Base-by-base conservation (phyloP, 306 rosid species). In the Senna tora region DNA sequence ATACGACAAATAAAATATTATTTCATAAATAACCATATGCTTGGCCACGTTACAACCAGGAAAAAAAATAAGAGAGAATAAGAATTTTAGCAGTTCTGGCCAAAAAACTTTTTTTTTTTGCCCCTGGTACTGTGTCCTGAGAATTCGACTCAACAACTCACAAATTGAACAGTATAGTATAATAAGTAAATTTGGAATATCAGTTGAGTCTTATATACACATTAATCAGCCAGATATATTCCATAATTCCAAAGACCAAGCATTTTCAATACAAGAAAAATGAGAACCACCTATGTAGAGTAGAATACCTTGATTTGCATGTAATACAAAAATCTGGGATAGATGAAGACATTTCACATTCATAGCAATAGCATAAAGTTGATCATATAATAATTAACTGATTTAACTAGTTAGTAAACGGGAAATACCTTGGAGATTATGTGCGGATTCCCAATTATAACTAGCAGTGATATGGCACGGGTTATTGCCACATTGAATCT, bases 401-500 rank as follows among this genome's bases (percentile, higher is more conserved):
- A 61, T 25, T 30, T 22, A 34, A 53, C 21, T 69, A 11, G 32
- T 34, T 43, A 61, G 66, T 57, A 32, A 72, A 67, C 62, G 71
- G 50, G 65, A 70, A 78, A 69, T 92, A 89, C 98, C 96, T 79
- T 81, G 85, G 84, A 80, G 80, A 94, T 89, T 59, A 91, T 94
- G 74, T 91, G 96, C 0, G 98, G 97, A 67, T 94, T 94, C 64
- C 98, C 98, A 39, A 94, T 87, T 68, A 94, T 77, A 75, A 94
- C 80, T 69, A 94, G 86, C 79, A 94, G 66, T 12, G 96, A 87
- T 73, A 83, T 91, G 6, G 98, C 98, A 25, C 98, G 96, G 46
- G 98, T 94, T 21, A 91, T 20, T 64, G 98, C 98, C 72, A 94
- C 98, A 30, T 94, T 94, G 60, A 94, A 91, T 86, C 98, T 89